phyloP scores from a whole-genome alignment of 2,329 filamentous ascomycete species.

The Fusarium xylarioides region DNA sequence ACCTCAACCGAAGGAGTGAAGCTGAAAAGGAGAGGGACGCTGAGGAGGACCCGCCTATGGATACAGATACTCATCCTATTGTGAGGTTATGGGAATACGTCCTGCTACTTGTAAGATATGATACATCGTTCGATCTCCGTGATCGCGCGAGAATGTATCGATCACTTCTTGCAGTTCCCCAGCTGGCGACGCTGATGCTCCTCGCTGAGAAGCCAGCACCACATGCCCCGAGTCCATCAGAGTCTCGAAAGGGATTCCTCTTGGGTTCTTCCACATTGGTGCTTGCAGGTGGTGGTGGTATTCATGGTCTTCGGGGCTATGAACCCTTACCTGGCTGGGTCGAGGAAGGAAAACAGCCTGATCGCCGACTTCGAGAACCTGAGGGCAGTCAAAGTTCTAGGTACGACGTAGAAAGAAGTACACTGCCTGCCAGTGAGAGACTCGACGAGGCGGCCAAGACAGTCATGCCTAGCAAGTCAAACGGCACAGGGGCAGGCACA shows the following conservation, averaged over 20 bases:
- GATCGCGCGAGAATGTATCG: conserved; percentile 91
- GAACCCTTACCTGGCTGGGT: conserved; percentile 87
- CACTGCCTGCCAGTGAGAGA: conserved; percentile 68
- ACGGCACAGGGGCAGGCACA: conserved; percentile 65
- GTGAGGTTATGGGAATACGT: conserved; percentile 85
- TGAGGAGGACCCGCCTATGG: conserved; percentile 45
- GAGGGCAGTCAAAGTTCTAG: conserved; percentile 48
- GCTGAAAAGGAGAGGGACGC: conserved; percentile 47
- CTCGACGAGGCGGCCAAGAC: conserved; percentile 65
- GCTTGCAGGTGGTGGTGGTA: conserved; percentile 76
- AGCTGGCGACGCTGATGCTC: conserved; percentile 89
- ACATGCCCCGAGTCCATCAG: conserved; percentile 87
- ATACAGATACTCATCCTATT: conserved; percentile 68
- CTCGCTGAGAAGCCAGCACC: conserved; percentile 95
- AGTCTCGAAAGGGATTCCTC: conserved; percentile 78
- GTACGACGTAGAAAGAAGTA: conserved; percentile 46
- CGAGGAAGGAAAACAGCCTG: conserved; percentile 78
- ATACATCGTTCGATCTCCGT: conserved; percentile 92
- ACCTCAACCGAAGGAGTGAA: conserved; percentile 73
- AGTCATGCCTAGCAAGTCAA: conserved; percentile 55
- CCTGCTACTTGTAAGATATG: conserved; percentile 86
- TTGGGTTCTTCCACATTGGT: conserved; percentile 89
- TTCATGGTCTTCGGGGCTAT: conserved; percentile 82
- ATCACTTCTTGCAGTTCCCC: conserved; percentile 80
- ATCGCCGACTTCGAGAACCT: conserved; percentile 74